Percentiles rank a stretch among this genome's conserved stretches.
Conservation (phyloP, 305 asterid species). For the Lippia alba region DNA sequence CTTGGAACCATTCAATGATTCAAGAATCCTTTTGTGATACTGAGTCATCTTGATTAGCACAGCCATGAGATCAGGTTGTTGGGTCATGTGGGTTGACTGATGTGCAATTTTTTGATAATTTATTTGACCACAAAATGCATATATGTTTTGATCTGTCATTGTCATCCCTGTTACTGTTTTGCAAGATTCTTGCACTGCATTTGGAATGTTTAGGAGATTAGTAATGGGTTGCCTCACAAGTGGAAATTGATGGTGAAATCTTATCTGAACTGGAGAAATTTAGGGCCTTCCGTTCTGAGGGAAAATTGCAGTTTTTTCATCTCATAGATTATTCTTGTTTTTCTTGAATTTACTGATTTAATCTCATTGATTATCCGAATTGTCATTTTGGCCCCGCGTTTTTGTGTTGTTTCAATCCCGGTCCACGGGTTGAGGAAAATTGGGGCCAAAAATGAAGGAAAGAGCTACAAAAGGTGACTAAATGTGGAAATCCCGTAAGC, state of each 20-base stretch:
- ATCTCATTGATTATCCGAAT: too few species aligned
- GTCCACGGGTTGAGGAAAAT: too few species aligned
- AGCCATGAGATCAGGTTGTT: constrained; percentile 24
- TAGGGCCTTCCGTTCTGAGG: background rate
- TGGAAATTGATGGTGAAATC: constrained; percentile 15
- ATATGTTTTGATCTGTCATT: background rate
- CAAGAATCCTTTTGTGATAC: constrained; percentile 9
- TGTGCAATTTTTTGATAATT: constrained; percentile 11
- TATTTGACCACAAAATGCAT: background rate
- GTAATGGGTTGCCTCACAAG: background rate
- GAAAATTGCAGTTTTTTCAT: too few species aligned
- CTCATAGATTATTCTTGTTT: too few species aligned
- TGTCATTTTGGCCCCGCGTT: too few species aligned
- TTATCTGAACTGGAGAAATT: background rate
- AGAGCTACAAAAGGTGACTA: too few species aligned
- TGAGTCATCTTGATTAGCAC: constrained; percentile 26
- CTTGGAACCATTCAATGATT: constrained; percentile 37
- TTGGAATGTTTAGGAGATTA: constrained; percentile 2
- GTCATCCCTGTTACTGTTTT: background rate
- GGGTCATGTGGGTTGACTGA: constrained; percentile 26
- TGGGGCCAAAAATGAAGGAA: too few species aligned
- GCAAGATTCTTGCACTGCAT: background rate
- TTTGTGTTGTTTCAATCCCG: too few species aligned
- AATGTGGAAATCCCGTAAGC: too few species aligned
- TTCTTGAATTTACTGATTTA: too few species aligned